Conservation (phyloP, 768 basidiomycete species). For the Termitomyces sp. region DNA sequence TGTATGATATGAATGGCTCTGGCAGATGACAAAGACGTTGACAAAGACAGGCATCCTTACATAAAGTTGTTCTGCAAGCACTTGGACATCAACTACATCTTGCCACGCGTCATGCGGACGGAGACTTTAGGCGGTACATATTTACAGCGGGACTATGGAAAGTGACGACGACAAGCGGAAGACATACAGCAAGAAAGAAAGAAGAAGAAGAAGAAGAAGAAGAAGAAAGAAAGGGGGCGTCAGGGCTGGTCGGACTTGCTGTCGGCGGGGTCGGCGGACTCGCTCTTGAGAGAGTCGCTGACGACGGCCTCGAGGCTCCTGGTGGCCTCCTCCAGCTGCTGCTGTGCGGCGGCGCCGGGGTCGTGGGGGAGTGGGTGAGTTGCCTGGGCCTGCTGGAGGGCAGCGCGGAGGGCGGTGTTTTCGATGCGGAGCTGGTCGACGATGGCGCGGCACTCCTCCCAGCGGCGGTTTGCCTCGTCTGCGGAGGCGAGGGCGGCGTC, state of each 20-base stretch:
- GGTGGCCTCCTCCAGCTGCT: constrained; percentile 21
- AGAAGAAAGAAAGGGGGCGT: background rate
- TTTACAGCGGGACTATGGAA: background rate
- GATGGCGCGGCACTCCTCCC: constrained; percentile 86
- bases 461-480: constrained; percentile 83
- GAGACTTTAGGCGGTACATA: background rate
- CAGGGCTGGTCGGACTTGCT: background rate
- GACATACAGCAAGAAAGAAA: background rate
- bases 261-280: background rate
- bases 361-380: constrained; percentile 29
- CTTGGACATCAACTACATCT: constrained; percentile 25
- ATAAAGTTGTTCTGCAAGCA: constrained; percentile 22
- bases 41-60: constrained; percentile 29
- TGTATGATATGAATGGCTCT: constrained; percentile 1
- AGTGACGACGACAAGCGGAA: too few relatives aligned
- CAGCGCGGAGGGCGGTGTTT: constrained; percentile 71
- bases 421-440: constrained; percentile 86
- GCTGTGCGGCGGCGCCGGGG: background rate
- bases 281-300: constrained; percentile 19
- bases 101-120: background rate
- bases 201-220: background rate
- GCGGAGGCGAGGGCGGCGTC: constrained; percentile 83
- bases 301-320: constrained; percentile 19
- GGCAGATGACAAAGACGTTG: constrained; percentile 35
- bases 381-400: constrained; percentile 37